A percentile compares a stretch with the other conserved stretches of the same genome.
phyloP scores from a whole-genome alignment of 2,329 filamentous ascomycete species.

The Beauveria asiatica region DNA sequence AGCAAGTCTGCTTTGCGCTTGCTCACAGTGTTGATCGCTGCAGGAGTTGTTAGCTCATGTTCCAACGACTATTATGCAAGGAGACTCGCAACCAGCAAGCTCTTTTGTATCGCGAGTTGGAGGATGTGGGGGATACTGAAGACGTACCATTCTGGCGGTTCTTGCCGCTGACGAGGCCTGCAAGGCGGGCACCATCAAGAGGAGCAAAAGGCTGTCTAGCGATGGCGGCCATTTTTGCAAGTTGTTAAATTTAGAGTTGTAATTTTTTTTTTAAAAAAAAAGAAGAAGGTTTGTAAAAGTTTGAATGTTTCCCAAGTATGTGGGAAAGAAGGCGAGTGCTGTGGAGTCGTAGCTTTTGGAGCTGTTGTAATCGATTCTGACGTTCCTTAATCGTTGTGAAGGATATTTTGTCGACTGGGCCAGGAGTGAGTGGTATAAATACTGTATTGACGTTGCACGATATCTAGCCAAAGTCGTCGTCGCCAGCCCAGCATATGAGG shows the following conservation, averaged over 20 bases:
- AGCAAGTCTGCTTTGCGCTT: constrained; percentile 51
- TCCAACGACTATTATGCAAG: neutral
- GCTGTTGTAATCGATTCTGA: neutral
- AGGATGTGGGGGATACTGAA: neutral
- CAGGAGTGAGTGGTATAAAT: neutral
- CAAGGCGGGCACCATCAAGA: constrained; percentile 59
- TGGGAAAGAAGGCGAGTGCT: neutral
- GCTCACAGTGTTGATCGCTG: constrained; percentile 34
- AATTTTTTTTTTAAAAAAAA: too few relatives aligned
- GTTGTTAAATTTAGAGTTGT: neutral
- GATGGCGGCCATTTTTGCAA: constrained; percentile 41
- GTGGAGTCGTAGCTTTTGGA: neutral
- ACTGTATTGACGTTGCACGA: neutral
- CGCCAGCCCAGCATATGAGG: neutral
- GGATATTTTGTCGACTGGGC: neutral
- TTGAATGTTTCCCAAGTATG: neutral
- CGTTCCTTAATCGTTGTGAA: neutral
- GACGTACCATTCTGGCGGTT: constrained; percentile 66
- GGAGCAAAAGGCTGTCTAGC: constrained; percentile 68
- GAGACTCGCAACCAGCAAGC: neutral
- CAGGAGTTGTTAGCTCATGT: constrained; percentile 4
- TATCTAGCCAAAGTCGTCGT: neutral
- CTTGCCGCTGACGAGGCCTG: constrained; percentile 65
- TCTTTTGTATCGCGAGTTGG: neutral
- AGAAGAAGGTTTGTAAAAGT: neutral